Conservation (phyloP, 2,329 filamentous ascomycete genomes). For the Calonectria hongkongensis region DNA sequence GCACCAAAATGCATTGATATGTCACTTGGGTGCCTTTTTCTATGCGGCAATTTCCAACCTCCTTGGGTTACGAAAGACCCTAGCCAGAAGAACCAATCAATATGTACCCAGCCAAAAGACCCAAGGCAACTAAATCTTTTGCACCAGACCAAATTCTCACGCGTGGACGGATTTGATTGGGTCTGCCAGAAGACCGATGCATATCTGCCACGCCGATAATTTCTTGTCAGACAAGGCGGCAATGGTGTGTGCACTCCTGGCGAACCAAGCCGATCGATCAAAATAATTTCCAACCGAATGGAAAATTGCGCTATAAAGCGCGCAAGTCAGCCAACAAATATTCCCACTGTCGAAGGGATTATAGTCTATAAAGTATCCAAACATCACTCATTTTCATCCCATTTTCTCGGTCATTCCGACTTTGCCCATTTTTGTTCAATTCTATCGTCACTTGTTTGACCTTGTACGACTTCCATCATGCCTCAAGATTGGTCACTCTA, state of each 20-base stretch:
- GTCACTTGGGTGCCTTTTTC: no score
- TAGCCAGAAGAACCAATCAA: neutral
- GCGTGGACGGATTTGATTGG: neutral
- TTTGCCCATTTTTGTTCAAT: no score
- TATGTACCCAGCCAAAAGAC: neutral
- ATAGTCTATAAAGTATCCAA: no score
- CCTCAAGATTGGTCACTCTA: constrained; percentile 11
- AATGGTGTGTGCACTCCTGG: neutral
- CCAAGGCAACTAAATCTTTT: neutral
- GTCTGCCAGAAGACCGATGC: neutral
- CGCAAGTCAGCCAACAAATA: neutral
- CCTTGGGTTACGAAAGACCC: neutral
- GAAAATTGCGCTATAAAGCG: neutral
- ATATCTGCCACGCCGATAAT: neutral
- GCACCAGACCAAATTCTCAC: no score
- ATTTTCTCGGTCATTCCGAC: no score
- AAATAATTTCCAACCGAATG: neutral
- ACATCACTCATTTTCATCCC: no score
- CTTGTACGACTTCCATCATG: neutral
- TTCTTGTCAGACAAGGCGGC: constrained; percentile 11
- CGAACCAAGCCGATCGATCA: neutral
- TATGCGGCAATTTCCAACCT: no score
- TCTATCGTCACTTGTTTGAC: no score
- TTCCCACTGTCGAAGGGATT: neutral
- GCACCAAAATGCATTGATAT: neutral